Percentiles rank a stretch among this genome's conserved stretches.
These are phyloP conservation scores for Mortierella sp. DNA, from an alignment of 371 early-diverging fungal species.

Conservation along the genomic window DNA sequence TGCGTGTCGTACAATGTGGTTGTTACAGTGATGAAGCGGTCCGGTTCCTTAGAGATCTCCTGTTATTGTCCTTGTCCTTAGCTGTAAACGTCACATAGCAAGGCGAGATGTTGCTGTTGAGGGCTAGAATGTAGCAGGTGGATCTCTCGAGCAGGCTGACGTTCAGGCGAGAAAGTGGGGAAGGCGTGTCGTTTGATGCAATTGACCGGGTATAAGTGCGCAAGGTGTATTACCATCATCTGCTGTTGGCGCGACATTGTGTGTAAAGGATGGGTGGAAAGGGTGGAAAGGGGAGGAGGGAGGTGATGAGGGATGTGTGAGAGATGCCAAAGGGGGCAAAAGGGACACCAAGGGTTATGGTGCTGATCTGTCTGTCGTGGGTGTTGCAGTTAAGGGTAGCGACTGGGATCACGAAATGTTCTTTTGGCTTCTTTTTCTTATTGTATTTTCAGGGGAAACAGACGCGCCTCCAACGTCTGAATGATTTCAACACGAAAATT, in stretches of 20 bases:
- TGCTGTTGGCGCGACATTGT: constrained; percentile 58
- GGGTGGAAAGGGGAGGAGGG: neutral
- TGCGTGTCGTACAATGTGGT: neutral
- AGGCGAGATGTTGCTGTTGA: neutral
- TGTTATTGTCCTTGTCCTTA: neutral
- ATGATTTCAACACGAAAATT: neutral
- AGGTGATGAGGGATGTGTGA: constrained; percentile 7
- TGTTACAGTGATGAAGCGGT: neutral
- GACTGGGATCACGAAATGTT: constrained; percentile 14
- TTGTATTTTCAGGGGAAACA: neutral
- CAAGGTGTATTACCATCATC: constrained; percentile 46
- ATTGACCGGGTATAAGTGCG: neutral
- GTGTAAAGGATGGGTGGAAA: constrained; percentile 14
- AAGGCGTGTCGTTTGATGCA: neutral
- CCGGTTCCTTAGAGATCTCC: constrained; percentile 3
- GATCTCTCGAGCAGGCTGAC: neutral
- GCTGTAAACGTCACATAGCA: neutral
- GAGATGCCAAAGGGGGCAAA: constrained; percentile 10
- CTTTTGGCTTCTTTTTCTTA: constrained; percentile 14
- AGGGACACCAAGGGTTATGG: neutral
- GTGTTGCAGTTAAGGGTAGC: neutral
- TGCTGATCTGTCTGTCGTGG: constrained; percentile 17
- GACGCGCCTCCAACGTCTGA: neutral
- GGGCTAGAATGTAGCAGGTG: neutral
- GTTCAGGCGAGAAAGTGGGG: neutral